Base-by-base conservation (phyloP, 2,329 filamentous ascomycete species). In the Sporothrix protearum region DNA sequence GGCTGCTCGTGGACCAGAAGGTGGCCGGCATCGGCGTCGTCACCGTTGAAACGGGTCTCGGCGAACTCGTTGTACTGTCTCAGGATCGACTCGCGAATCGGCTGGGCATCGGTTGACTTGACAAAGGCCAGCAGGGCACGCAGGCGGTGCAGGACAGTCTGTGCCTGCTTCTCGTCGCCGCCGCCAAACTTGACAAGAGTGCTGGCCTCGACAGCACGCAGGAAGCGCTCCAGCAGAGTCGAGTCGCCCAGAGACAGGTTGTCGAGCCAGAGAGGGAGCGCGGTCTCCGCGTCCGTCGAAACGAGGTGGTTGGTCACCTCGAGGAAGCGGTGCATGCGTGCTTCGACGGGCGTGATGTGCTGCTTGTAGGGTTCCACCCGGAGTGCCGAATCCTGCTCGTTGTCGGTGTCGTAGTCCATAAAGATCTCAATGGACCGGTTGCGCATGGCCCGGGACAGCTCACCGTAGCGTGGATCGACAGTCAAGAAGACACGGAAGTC, bases 381-480 rank as follows among this genome's bases (percentile, higher is more conserved):
- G 1, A 82, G 64, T n/a, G 80, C 1, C 81, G 80, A 4, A 82
- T 77, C 7, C 19, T 19, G 28, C 30, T 63, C 33, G 51, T 16
- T 36, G 47, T 71, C 69, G 39, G 22, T 22, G 28, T 67, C 70
- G 25, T 80, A 80, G 74, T 89, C 85, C 61, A 99, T 84, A 77
- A 90, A 96, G 10, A 99, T 91, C 80, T 99, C 96, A 33, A 97
- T 86, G 66, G 94, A 94, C 79, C 96, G 89, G 80, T 99, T 99
- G 71, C 96, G 87, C 96, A 99, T 99, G 0, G 96, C 96, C 74
- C 96, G 88, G 3, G 96, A 99, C 9, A 99, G 85, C 80, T 99
- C 96, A 22, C 96, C 96, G 79, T 97, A 92, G 67, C 91, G 89
- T 61, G 96, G 90, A 79, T 99, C 95, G 83, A 97, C 92, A 0